Evolutionary conservation across 306 rosid species (phyloP).

Genomic region (Quercus robur): DNA sequence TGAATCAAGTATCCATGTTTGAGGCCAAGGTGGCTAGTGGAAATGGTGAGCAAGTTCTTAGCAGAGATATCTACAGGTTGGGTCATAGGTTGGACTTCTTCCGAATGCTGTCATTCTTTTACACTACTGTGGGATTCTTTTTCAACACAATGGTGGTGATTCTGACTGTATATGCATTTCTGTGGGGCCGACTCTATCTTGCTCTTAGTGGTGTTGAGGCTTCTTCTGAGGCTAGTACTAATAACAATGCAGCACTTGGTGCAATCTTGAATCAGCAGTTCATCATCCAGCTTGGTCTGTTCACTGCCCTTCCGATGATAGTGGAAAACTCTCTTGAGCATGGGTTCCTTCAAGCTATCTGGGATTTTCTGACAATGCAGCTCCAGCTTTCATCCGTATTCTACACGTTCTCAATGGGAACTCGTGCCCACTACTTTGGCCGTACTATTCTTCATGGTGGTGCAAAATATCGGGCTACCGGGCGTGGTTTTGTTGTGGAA

Average conservation of each 20-base stretch:
- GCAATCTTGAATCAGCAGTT: conserved; percentile 73
- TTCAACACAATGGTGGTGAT: conserved; percentile 71
- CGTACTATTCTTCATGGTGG: conserved; percentile 88
- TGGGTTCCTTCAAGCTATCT: conserved; percentile 77
- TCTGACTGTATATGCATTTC: conserved; percentile 74
- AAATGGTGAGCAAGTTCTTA: conserved; percentile 82
- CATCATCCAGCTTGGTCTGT: conserved; percentile 75
- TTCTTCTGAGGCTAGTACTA: conserved; percentile 41
- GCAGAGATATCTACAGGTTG: conserved; percentile 82
- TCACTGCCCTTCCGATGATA: conserved; percentile 88
- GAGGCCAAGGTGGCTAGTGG: conserved; percentile 96
- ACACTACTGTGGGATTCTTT: conserved; percentile 84
- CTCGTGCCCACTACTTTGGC: conserved; percentile 79
- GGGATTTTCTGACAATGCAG: conserved; percentile 90
- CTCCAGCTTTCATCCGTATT: conserved; percentile 89
- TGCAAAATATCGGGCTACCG: conserved; percentile 86
- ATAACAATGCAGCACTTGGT: conserved; percentile 50
- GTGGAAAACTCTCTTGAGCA: conserved; percentile 79
- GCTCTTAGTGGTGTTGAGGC: conserved; percentile 84
- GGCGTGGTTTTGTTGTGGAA: conserved; percentile 91
- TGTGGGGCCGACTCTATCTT: conserved; percentile 79
- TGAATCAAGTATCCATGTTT: conserved; percentile 87
- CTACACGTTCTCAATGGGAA: conserved; percentile 84
- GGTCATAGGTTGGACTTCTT: conserved; percentile 86
- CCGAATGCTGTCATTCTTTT: conserved; percentile 81